Evolutionary conservation across 768 basidiomycete species (phyloP), one percentile per base, ranked within the genome.

Genomic region (Lactarius tabidus): DNA sequence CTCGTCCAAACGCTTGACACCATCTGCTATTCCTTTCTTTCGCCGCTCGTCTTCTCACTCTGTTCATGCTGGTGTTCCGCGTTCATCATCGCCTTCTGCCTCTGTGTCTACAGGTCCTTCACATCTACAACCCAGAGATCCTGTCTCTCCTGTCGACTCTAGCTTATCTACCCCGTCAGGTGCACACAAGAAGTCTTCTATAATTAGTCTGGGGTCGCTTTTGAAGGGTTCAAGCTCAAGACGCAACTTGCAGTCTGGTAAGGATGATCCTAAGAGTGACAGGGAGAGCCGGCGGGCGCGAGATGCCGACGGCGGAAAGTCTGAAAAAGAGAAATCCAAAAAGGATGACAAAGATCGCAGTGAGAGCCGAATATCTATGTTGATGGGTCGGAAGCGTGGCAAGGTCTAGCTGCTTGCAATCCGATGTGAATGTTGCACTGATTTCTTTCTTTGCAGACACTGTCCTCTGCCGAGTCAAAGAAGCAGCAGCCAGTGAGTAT

Each of bases 21-120:
- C 93, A 1, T 94, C 92, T 31, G 91, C 92, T 17, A 96, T 96
- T 65, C 94, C 94, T 2, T 96, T 96, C 77, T 95, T 96, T 79
- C 85, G 92, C 52, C 88, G 94, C 39, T 93, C 93, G 9, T 91
- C 91, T 31, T 95, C 94, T 8, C 90, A 93, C 72, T 91, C 90
- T 17, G 88, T 91, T 83, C 88, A 91, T 67, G 74, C 72, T 36
- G 67, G 72, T 39, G 73, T 75, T 1, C 70, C 80, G 18, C 76
- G 78, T 12, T 79, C 79, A 3, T 74, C 80, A 10, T 78, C 83
- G 6, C 82, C 89, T 17, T 78, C 83, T 8, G 75, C 78, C 15
- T 78, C 83, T 8, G 75, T 77, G 57, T 72, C 76, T n/a, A 76
- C 79, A 55, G 68, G 73, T 15, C 71, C 74, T 41, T 73, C 79